These are phyloP conservation scores for Hysterium pulicare DNA, from an alignment of 2,329 filamentous ascomycete genomes.

Conservation along the genomic window DNA sequence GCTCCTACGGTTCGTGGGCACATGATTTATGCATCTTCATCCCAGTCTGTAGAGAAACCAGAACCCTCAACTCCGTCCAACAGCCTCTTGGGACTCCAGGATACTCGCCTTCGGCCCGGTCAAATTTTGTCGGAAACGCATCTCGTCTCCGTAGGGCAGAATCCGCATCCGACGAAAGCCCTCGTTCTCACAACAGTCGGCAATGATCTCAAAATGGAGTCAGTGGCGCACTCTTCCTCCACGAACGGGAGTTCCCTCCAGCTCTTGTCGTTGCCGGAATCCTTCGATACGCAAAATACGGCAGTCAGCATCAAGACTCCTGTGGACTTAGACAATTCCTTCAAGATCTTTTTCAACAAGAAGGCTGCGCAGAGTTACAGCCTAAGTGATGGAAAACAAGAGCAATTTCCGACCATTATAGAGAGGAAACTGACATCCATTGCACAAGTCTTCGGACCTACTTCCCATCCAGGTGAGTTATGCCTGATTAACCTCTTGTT, in stretches of 20 bases:
- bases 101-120: neutral
- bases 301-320: neutral
- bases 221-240: neutral
- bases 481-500: neutral
- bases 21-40: too few relatives aligned
- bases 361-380: neutral
- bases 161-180: neutral
- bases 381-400: neutral
- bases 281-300: neutral
- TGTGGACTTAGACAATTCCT: neutral
- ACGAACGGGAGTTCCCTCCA: neutral
- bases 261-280: neutral
- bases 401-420: neutral
- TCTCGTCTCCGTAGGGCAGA: neutral
- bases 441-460: neutral
- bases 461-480: neutral
- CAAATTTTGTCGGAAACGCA: neutral
- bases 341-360: neutral
- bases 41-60: neutral
- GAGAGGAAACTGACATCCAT: neutral
- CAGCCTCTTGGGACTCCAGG: neutral
- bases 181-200: neutral
- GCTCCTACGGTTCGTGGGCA: too few relatives aligned
- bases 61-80: neutral
- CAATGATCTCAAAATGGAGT: neutral